phyloP scores from a whole-genome alignment of 2,329 filamentous ascomycete species.

The Fusarium citri region DNA sequence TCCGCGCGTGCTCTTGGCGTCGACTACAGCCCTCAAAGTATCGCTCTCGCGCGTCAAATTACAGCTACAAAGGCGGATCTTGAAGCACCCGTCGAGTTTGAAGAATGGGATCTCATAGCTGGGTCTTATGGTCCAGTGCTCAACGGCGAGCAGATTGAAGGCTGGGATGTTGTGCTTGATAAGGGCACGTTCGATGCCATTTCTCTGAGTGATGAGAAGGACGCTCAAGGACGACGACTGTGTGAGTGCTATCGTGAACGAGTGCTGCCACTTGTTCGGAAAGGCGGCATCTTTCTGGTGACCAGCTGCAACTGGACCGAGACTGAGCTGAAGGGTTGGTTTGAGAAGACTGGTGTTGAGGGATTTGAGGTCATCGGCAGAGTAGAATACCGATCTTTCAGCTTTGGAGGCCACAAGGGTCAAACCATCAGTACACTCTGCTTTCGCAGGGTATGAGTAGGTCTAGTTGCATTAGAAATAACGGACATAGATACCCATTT shows the following conservation, averaged over 20 bases:
- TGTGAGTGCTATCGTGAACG: constrained; percentile 80
- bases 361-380: constrained; percentile 71
- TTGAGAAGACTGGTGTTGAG: constrained; percentile 59
- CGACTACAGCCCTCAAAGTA: constrained; percentile 83
- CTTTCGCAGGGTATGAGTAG: constrained; percentile 66
- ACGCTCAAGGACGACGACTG: constrained; percentile 67
- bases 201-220: constrained; percentile 72
- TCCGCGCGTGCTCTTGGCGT: constrained; percentile 80
- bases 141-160: constrained; percentile 52
- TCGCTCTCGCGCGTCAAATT: constrained; percentile 78
- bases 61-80: constrained; percentile 49
- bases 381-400: constrained; percentile 86
- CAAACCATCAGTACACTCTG: constrained; percentile 90
- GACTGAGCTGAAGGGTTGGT: constrained; percentile 84
- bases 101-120: constrained; percentile 72
- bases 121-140: constrained; percentile 53
- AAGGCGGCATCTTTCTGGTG: constrained; percentile 80
- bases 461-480: neutral
- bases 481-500: constrained; percentile 30
- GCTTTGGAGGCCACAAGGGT: constrained; percentile 88
- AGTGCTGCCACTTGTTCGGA: constrained; percentile 75
- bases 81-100: constrained; percentile 55
- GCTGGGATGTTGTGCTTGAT: constrained; percentile 94
- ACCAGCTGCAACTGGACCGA: constrained; percentile 99
- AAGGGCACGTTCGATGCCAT: constrained; percentile 99